phyloP scores from a whole-genome alignment of 1,284 basidiomycete species.

The Pseudozyma flocculosa region DNA sequence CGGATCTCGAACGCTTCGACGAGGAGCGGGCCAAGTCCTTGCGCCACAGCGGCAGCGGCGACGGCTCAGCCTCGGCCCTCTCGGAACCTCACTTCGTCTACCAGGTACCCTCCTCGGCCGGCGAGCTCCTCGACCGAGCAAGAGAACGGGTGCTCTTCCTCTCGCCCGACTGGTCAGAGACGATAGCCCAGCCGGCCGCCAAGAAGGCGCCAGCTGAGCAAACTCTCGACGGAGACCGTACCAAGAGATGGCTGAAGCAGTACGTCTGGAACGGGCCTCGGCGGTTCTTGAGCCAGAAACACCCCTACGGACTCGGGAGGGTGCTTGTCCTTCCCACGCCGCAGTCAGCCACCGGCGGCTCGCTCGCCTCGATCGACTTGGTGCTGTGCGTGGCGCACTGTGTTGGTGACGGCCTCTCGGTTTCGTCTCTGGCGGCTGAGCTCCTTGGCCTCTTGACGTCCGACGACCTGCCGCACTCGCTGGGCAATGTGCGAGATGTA shows the following conservation, averaged over 20 bases:
- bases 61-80: conserved; percentile 17
- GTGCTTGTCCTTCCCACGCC: conserved; percentile 20
- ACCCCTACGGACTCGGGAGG: conserved; percentile 14
- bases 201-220: no score
- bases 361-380: conserved; percentile 15
- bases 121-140: conserved; percentile 13
- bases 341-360: not conserved
- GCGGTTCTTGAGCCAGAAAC: conserved; percentile 17
- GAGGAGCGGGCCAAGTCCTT: conserved; percentile 12
- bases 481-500: conserved; percentile 2
- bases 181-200: no score
- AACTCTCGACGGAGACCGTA: not conserved
- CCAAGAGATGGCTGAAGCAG: conserved; percentile 10
- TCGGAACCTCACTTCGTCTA: conserved; percentile 36
- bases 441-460: conserved; percentile 14
- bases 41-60: conserved; percentile 17
- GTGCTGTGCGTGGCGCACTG: conserved; percentile 26
- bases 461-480: conserved; percentile 7
- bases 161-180: conserved; percentile 9
- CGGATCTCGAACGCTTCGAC: conserved; percentile 11
- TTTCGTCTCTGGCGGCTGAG: conserved; percentile 22
- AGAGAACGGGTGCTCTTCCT: conserved; percentile 11
- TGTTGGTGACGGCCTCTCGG: conserved; percentile 28
- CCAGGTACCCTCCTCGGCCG: conserved; percentile 9
- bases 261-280: conserved; percentile 34